Percentiles rank a stretch among this genome's conserved stretches.
These are phyloP conservation scores for Fusarium siculi DNA, from an alignment of 2,329 filamentous ascomycete species.

Conservation along the genomic window DNA sequence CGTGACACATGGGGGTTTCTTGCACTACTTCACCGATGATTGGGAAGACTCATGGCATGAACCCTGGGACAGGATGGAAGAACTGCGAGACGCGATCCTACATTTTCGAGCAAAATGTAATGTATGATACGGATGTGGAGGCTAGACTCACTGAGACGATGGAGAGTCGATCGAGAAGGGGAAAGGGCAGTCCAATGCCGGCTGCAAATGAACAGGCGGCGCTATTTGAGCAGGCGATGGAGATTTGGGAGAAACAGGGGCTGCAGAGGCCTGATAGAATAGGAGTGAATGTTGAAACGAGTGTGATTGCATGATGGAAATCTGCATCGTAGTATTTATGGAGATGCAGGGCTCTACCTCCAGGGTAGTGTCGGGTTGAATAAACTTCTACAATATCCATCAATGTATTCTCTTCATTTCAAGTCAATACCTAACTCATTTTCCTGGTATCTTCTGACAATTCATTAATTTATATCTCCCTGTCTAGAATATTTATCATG, in stretches of 20 bases:
- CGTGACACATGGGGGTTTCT: not conserved
- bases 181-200: not conserved
- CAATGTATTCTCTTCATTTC: not conserved
- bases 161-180: not conserved
- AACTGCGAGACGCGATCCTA: not conserved
- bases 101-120: not conserved
- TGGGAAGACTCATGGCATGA: not conserved
- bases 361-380: accelerated
- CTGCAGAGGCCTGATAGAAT: not conserved
- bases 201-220: not conserved
- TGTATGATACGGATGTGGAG: not conserved
- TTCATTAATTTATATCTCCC: accelerated
- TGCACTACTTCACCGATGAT: not conserved
- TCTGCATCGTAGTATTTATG: not conserved
- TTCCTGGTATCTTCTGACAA: no score
- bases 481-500: not conserved
- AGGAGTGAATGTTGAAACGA: not conserved
- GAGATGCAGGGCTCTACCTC: not conserved
- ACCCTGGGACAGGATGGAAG: not conserved
- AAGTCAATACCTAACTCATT: not conserved
- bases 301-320: not conserved
- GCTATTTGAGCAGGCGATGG: not conserved
- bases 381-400: not conserved
- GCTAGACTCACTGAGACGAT: not conserved
- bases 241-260: not conserved